Conservation (phyloP, 805 yeast genomes). For the Wickerhamiella occidentalis region DNA sequence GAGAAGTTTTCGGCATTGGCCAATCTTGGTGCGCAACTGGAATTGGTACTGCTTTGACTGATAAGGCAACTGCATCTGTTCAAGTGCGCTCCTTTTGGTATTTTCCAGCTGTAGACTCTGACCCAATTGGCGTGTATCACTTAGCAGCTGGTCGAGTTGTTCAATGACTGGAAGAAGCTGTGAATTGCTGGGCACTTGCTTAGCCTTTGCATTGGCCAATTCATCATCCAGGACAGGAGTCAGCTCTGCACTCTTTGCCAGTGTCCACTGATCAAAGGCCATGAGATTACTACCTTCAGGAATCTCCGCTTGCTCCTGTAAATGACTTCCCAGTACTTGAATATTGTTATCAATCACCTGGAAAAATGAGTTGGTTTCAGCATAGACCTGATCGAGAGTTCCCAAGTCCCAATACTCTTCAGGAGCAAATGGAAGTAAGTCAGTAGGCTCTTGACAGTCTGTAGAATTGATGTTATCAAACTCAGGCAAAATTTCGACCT, state of each 20-base stretch:
- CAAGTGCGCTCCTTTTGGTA: background rate
- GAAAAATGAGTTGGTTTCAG: slow-evolving; percentile 17
- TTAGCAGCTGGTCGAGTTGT: background rate
- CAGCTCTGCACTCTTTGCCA: background rate
- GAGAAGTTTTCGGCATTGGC: background rate
- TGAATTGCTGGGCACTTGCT: background rate
- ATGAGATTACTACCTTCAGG: background rate
- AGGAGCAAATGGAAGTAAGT: slow-evolving; percentile 6
- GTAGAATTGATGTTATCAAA: slow-evolving; percentile 4
- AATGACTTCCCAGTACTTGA: background rate
- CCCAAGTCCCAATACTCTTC: background rate
- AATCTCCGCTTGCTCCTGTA: background rate
- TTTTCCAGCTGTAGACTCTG: background rate
- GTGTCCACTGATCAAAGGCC: slow-evolving; percentile 10
- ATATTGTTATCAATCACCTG: slow-evolving; percentile 19
- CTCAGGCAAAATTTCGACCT: background rate
- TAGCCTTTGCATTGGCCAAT: background rate
- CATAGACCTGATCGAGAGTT: slow-evolving; percentile 16
- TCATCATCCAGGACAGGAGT: background rate
- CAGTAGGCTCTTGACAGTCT: background rate
- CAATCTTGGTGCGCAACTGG: slow-evolving; percentile 5
- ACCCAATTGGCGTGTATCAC: slow-evolving; percentile 3
- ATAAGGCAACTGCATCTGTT: slow-evolving; percentile 10
- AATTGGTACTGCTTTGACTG: slow-evolving; percentile 11
- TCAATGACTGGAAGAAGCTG: background rate